Evolutionary conservation across 257 asterid genomes (phyloP), one percentile per base, ranked within the genome.

Genomic region (Lithospermum erythrorhizon): DNA sequence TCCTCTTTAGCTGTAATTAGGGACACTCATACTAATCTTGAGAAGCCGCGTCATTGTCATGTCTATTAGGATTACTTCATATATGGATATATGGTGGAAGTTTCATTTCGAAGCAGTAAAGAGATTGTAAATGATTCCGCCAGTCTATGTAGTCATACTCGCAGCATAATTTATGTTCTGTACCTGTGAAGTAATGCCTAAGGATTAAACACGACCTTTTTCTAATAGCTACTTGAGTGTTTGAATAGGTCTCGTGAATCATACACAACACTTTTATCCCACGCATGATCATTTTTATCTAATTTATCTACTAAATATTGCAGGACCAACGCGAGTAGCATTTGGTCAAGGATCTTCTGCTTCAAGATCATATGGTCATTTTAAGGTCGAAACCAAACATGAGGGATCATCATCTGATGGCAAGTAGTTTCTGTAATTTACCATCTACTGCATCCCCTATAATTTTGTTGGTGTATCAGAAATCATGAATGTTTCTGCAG

Each of bases 251-350:
- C 5, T 41, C 49, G 4, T 13, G 49, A 41, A 13, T 41, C 49
- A 11, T 21, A 17, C 6, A 9, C 3, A 35, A 37, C 57, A 9
- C 52, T 22, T 45, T 59, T 11, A 14, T 32, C 37, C 24, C 22
- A 45, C 56, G 27, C 3, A 4, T 45, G 18, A 41, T 41, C 11
- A 11, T 41, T 41, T 41, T 41, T 53, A 16, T 25, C 22, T 20
- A 48, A 67, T 32, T 27, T 48, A 63, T 21, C 57, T 19, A 53
- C 53, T 68, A 74, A 18, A 53, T 66, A 66, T 64, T 75, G 62
- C 85, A 79, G 87, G 48, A 45, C 72, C 79, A 27, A 20, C 70
- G 32, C 79, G 70, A 64, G 87, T 87, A 61, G 89, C 83, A 32
- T 85, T 82, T 65, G 96, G 91, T 57, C 41, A 11, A 68, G 83